phyloP scores from a whole-genome alignment of 2,329 filamentous ascomycete genomes.

The Talaromyces rugulosus region DNA sequence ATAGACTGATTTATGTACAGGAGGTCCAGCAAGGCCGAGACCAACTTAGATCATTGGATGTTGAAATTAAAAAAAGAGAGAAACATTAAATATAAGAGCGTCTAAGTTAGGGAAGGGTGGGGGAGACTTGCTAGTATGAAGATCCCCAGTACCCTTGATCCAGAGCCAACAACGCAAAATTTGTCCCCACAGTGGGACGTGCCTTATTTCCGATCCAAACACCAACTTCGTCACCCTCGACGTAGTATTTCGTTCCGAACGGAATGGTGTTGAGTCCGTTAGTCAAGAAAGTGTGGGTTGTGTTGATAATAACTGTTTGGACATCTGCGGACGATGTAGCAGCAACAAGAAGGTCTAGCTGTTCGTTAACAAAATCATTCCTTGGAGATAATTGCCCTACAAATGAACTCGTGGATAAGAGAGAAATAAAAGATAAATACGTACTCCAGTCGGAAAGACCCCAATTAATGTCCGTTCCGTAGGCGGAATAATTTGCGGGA shows the following conservation, averaged over 20 bases:
- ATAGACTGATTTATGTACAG: neutral
- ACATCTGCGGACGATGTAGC: constrained; percentile 27
- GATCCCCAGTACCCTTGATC: constrained; percentile 20
- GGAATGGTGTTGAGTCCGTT: constrained; percentile 42
- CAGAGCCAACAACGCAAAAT: constrained; percentile 40
- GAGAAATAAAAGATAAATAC: neutral
- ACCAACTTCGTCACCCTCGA: constrained; percentile 29
- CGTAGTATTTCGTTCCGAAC: constrained; percentile 41
- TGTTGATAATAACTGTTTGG: constrained; percentile 33
- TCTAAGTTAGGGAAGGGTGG: neutral
- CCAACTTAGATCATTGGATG: neutral
- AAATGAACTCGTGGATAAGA: neutral
- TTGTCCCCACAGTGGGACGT: constrained; percentile 40
- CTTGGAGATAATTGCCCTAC: neutral
- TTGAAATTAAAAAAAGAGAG: neutral
- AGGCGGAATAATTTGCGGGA: neutral
- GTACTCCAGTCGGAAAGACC: constrained; percentile 4
- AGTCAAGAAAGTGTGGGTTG: constrained; percentile 40
- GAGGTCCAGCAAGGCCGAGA: neutral
- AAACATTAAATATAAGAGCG: neutral
- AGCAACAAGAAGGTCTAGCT: constrained; percentile 44
- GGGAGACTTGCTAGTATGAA: neutral
- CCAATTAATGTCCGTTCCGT: neutral
- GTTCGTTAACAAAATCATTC: neutral
- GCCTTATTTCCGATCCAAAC: constrained; percentile 32